These are phyloP conservation scores for Fusarium vanettenii DNA, from an alignment of 2,329 filamentous ascomycete genomes.

Conservation along the genomic window DNA sequence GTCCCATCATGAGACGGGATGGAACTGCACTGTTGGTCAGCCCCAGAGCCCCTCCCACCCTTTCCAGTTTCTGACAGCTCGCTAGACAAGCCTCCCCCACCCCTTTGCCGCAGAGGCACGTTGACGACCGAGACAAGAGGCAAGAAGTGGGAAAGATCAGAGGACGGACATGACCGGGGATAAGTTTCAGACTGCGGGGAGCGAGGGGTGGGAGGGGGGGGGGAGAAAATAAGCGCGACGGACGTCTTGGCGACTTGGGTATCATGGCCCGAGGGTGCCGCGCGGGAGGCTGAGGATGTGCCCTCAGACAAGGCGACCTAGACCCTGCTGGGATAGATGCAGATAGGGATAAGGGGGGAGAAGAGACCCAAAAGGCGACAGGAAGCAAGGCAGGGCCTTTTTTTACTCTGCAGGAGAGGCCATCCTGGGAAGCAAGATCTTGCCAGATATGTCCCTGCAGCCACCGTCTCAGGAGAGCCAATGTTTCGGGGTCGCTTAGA, in stretches of 20 bases:
- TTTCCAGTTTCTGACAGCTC: constrained; percentile 32
- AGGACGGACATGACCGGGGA: constrained; percentile 19
- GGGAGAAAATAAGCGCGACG: constrained; percentile 21
- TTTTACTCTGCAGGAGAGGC: neutral
- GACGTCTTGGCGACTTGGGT: neutral
- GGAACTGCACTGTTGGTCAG: neutral
- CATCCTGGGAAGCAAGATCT: constrained; percentile 10
- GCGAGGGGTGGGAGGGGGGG: neutral
- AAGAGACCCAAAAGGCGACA: neutral
- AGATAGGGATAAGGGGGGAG: neutral
- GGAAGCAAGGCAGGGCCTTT: neutral
- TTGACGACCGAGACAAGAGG: constrained; percentile 26
- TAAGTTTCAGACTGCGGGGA: constrained; percentile 25
- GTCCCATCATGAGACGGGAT: constrained; percentile 5
- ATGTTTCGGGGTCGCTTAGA: constrained; percentile 7
- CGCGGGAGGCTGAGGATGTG: constrained; percentile 14
- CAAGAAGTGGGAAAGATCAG: constrained; percentile 15
- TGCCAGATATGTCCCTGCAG: constrained; percentile 13
- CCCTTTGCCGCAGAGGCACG: neutral
- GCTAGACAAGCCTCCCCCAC: constrained; percentile 15
- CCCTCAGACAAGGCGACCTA: neutral
- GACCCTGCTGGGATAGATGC: neutral
- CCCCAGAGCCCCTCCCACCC: constrained; percentile 8
- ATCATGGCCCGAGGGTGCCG: constrained; percentile 1
- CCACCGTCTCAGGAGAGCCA: neutral